Percentiles rank a stretch among this genome's conserved stretches.
phyloP scores from a whole-genome alignment of 345 rosid species.

The Angophora floribunda region DNA sequence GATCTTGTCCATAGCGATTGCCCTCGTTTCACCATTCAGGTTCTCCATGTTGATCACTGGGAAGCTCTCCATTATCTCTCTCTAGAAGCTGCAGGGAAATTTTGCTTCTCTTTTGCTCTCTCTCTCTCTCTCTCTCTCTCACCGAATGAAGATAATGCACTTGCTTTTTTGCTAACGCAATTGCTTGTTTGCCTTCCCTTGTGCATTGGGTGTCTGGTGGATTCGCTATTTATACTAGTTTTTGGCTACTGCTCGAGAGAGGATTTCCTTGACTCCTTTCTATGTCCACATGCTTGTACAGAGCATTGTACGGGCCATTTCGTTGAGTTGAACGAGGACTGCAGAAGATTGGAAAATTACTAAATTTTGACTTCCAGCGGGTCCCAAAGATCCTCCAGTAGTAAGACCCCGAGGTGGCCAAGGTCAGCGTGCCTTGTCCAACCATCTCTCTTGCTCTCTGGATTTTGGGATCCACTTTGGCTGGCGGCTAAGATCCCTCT shows the following conservation, averaged over 20 bases:
- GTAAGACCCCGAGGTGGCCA: neutral
- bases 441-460: neutral
- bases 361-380: neutral
- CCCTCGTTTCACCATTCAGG: conserved; percentile 54
- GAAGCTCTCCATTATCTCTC: conserved; percentile 40
- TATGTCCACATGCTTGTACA: neutral
- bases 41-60: conserved; percentile 66
- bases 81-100: neutral
- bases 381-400: neutral
- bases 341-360: neutral
- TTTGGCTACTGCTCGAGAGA: neutral
- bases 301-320: neutral
- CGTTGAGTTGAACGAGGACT: neutral
- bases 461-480: neutral
- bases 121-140: neutral
- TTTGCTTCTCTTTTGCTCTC: neutral
- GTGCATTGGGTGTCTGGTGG: neutral
- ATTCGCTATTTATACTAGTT: neutral
- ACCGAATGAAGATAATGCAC: neutral
- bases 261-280: neutral
- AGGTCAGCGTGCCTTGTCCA: neutral
- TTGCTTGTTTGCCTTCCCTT: neutral
- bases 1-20: conserved; percentile 52
- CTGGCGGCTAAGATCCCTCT: neutral
- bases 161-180: neutral